These are phyloP conservation scores for Penicillium mononematosum DNA, from an alignment of 495 filamentous ascomycete genomes.

Conservation along the genomic window DNA sequence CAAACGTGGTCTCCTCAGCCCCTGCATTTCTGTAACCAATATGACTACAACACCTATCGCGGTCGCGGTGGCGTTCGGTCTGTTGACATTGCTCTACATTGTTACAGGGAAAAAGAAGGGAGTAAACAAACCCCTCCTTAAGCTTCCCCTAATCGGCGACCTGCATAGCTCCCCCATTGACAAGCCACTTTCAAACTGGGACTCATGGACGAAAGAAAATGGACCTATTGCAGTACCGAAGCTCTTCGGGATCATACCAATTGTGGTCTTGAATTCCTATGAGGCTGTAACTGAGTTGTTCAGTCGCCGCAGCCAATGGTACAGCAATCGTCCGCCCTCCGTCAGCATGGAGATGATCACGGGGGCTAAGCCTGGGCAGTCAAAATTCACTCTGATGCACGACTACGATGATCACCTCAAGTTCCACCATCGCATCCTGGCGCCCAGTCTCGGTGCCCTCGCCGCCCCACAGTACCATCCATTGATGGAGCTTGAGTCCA, in stretches of 20 bases:
- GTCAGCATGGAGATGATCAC: constrained; percentile 39
- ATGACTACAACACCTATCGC: neutral
- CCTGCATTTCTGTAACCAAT: neutral
- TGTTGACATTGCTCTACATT: neutral
- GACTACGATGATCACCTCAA: constrained; percentile 34
- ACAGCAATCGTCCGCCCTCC: constrained; percentile 32
- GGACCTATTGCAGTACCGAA: constrained; percentile 27
- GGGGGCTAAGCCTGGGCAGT: constrained; percentile 22
- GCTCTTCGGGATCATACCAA: constrained; percentile 32
- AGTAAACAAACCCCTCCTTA: constrained; percentile 13
- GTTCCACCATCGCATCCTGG: constrained; percentile 30
- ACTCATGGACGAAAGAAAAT: constrained; percentile 26
- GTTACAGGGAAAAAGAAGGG: neutral
- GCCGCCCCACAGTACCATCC: constrained; percentile 25
- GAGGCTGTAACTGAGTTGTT: constrained; percentile 35
- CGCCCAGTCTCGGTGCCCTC: constrained; percentile 26
- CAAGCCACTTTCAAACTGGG: constrained; percentile 29
- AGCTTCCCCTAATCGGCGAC: constrained; percentile 34
- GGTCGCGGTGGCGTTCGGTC: neutral
- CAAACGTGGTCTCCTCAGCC: neutral
- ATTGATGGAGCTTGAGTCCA: constrained; percentile 33
- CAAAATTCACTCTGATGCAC: constrained; percentile 32
- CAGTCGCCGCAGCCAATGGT: constrained; percentile 36
- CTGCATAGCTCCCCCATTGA: constrained; percentile 29
- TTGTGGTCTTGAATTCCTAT: constrained; percentile 29